Conservation (phyloP, 306 rosid genomes). For the Echinosophora koreensis region DNA sequence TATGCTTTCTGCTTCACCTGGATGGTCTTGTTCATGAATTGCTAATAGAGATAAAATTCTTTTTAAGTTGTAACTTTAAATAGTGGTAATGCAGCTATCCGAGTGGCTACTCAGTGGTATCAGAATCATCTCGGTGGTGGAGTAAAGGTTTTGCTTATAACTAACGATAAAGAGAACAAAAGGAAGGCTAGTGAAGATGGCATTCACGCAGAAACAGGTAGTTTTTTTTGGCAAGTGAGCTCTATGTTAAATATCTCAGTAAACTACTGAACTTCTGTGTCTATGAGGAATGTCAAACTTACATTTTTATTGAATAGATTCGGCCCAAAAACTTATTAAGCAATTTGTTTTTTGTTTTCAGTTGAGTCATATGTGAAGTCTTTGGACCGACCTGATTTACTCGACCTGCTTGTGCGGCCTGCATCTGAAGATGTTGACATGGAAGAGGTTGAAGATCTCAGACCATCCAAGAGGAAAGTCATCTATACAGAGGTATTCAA, state of each 20-base stretch:
- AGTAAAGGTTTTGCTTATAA: slow-evolving; percentile 76
- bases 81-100: slow-evolving; percentile 75
- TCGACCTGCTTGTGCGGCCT: slow-evolving; percentile 89
- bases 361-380: slow-evolving; percentile 94
- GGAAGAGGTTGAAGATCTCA: slow-evolving; percentile 87
- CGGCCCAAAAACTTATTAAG: slow-evolving; percentile 31
- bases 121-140: slow-evolving; percentile 89
- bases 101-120: slow-evolving; percentile 97
- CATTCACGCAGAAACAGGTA: slow-evolving; percentile 91
- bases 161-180: slow-evolving; percentile 92
- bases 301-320: slow-evolving; percentile 16
- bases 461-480: slow-evolving; percentile 91
- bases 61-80: slow-evolving; percentile 44
- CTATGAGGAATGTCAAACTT: slow-evolving; percentile 14
- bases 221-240: slow-evolving; percentile 40
- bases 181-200: slow-evolving; percentile 93
- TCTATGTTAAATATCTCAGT: slow-evolving; percentile 25
- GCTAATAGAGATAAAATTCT: slow-evolving; percentile 8
- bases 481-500: slow-evolving; percentile 74
- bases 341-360: slow-evolving; percentile 54
- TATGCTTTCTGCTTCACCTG: slow-evolving; percentile 16
- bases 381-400: slow-evolving; percentile 80
- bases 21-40: slow-evolving; percentile 31
- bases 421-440: slow-evolving; percentile 76
- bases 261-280: slow-evolving; percentile 24